A percentile compares a stretch with the other conserved stretches of the same genome.
These are phyloP conservation scores for Nannochloropsis gaditana DNA, from an alignment of 108 stramenopile species.

Conservation along the genomic window DNA sequence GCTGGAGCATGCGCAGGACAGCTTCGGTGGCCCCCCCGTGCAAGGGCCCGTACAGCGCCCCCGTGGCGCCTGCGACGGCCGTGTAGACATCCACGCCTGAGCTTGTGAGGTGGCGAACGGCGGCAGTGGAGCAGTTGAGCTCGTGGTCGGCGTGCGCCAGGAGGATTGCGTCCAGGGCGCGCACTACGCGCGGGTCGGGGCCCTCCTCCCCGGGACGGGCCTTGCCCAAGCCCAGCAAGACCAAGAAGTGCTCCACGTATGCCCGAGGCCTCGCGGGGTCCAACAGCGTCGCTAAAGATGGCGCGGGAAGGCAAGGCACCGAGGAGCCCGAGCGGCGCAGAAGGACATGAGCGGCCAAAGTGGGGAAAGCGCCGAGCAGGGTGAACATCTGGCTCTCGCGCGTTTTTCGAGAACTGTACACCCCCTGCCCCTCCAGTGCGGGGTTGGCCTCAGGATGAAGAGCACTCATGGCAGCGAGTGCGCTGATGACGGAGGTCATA, in stretches of 20 bases:
- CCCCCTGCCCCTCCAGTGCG: neutral
- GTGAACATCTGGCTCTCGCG: neutral
- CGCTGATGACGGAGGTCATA: conserved; percentile 26
- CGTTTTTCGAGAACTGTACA: neutral
- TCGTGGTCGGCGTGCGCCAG: conserved; percentile 34
- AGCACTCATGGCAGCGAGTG: conserved; percentile 18
- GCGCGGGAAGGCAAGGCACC: neutral
- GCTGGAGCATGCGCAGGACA: conserved; percentile 22
- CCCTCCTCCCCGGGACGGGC: neutral
- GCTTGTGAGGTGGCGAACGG: conserved; percentile 14
- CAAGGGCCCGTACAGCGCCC: conserved; percentile 21
- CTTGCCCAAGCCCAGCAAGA: neutral
- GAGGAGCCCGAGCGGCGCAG: neutral
- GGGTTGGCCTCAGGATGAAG: conserved; percentile 17
- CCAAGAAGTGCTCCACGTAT: neutral
- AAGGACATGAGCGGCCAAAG: neutral
- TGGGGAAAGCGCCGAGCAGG: neutral
- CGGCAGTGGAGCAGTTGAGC: conserved; percentile 23
- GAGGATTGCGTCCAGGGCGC: conserved; percentile 24
- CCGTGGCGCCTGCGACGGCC: conserved; percentile 18
- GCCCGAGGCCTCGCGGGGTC: conserved; percentile 12
- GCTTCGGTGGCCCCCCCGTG: conserved; percentile 32
- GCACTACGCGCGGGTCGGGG: neutral
- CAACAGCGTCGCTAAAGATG: neutral
- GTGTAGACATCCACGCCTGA: conserved; percentile 18